Percentiles rank a stretch among this genome's conserved stretches.
These are phyloP conservation scores for Hypoxylon rickii DNA, from an alignment of 495 filamentous ascomycete genomes.

Conservation along the genomic window DNA sequence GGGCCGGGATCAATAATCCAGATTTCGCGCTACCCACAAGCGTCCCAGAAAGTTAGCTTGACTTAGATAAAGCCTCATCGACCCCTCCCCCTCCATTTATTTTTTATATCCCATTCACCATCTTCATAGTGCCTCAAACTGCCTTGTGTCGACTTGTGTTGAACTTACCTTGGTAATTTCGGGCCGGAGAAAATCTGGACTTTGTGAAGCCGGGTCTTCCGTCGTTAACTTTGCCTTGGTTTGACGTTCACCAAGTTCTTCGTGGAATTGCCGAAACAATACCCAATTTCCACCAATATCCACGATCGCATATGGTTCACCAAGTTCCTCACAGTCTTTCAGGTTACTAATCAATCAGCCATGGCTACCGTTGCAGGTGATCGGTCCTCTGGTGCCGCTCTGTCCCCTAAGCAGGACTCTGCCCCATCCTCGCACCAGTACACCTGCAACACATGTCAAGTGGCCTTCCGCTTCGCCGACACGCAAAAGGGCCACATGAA, in stretches of 20 bases:
- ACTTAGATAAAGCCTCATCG: conserved; percentile 32
- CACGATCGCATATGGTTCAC: no score
- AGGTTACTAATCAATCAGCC: conserved; percentile 9
- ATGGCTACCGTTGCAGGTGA: conserved; percentile 61
- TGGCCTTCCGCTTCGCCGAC: conserved; percentile 91
- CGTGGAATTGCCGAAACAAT: no score
- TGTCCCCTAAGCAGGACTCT: conserved; percentile 40
- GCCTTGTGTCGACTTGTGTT: not conserved
- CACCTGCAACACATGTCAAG: conserved; percentile 97
- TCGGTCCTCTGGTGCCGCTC: conserved; percentile 40
- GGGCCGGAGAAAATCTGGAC: not conserved
- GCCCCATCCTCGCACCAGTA: conserved; percentile 72
- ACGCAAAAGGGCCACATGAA: conserved; percentile 96
- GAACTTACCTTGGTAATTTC: conserved; percentile 1
- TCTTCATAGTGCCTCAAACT: not conserved
- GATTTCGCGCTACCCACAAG: no score
- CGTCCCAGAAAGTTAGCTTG: not conserved
- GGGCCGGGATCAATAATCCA: no score
- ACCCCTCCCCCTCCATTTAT: conserved; percentile 19
- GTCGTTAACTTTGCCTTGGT: not conserved
- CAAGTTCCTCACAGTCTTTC: not conserved
- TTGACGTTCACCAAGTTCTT: no score
- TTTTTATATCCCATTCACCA: not conserved
- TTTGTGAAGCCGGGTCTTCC: not conserved
- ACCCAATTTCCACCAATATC: no score